Conservation (phyloP, 208 protist genomes). For the Leishmania tarentolae region DNA sequence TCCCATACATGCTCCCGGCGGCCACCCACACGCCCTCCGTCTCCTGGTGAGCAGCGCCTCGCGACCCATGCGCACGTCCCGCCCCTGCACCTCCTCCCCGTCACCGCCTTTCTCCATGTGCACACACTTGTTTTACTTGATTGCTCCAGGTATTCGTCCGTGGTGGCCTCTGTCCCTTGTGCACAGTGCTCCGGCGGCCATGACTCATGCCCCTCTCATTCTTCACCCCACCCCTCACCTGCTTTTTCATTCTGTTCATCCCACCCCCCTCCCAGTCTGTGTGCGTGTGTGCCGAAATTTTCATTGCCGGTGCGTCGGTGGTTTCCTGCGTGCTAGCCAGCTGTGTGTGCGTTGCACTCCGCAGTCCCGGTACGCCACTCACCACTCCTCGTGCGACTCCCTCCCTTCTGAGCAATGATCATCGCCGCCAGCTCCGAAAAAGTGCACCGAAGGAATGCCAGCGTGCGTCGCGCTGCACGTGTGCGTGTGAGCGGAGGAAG, state of each 20-base stretch:
- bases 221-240: background rate
- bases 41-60: background rate
- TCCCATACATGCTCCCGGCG: too few relatives aligned
- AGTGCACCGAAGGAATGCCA: too few relatives aligned
- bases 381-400: background rate
- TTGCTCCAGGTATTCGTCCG: background rate
- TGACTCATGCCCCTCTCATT: background rate
- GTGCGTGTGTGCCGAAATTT: background rate
- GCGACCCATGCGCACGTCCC: background rate
- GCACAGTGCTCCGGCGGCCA: background rate
- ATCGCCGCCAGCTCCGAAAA: too few relatives aligned
- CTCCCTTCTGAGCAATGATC: too few relatives aligned
- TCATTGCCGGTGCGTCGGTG: background rate
- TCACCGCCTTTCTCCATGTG: background rate
- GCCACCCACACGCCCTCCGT: background rate
- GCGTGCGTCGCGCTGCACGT: too few relatives aligned
- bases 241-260: too few relatives aligned
- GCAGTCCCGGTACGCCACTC: background rate
- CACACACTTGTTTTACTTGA: background rate
- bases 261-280: too few relatives aligned
- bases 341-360: background rate
- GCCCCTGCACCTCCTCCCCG: too few relatives aligned
- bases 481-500: too few relatives aligned
- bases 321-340: background rate
- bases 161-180: background rate